Evolutionary conservation across 805 yeast genomes (phyloP), one percentile per base, ranked within the genome.

Genomic region (Debaryomyces tyrocola): DNA sequence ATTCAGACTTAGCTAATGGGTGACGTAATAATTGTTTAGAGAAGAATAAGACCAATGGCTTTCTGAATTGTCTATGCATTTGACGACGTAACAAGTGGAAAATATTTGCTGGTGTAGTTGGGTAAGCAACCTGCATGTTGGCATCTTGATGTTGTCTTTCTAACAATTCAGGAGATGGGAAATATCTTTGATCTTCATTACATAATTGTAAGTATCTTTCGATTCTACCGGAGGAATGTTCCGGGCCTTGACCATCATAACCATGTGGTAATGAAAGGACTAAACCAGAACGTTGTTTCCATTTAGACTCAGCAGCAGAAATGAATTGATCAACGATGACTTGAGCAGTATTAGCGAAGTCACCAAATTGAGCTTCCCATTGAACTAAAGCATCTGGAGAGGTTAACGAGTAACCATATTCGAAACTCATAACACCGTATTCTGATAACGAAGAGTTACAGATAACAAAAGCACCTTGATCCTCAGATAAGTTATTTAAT

Each of bases 321-420:
- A 94, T 82, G 69, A 94, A 94, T 78, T 94, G 99, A 71, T 94
- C 99, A 59, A 89, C 80, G 59, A 94, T 87, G 54, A 94, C 98
- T 78, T 94, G 99, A 15, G 97, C 99, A 57, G 98, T 94, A 80
- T 94, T 94, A 63, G 99, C 99, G 63, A 94, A 94, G 76, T 94
- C 99, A 82, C 99, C 99, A 61, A 94, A 94, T 78, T 94, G 99
- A 48, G 98, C 99, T 77, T 94, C 99, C 99, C 99, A 94, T 77
- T 87, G 85, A 43, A 92, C 97, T 49, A 89, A 82, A 45, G 97
- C 94, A 65, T 94, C 97, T 57, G 99, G 99, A 43, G 96, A 88
- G 51, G 97, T 89, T 72, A 94, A 79, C 6, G 98, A 92, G 79
- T 94, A 94, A 75, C 99, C 99, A 68, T 94, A 94, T 76, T 94